Evolutionary conservation across 257 asterid species (phyloP).

Genomic region (Penstemon davidsonii): DNA sequence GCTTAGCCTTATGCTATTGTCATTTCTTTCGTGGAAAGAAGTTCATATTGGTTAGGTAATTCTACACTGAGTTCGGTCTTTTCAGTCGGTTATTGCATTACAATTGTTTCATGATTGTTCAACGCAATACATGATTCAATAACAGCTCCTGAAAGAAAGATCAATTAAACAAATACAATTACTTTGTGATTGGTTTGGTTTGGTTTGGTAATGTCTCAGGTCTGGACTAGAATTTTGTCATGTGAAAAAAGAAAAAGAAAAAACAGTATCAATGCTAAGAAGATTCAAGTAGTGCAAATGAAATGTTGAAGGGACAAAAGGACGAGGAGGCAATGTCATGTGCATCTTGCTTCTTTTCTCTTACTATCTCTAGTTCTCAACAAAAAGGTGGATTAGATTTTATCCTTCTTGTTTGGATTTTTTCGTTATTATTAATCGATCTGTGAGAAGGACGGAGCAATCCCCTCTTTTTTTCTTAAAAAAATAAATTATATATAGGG

Average conservation of each 20-base stretch:
- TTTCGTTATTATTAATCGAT: neutral
- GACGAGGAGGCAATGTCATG: neutral
- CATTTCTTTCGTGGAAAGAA: neutral
- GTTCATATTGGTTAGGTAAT: neutral
- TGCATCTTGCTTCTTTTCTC: neutral
- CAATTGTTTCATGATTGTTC: no score
- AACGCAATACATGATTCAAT: no score
- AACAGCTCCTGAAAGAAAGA: no score
- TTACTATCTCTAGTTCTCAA: neutral
- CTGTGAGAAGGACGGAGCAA: neutral
- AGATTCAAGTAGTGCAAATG: neutral
- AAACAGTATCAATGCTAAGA: no score
- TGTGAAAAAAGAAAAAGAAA: no score
- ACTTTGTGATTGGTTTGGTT: no score
- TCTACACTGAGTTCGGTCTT: no score
- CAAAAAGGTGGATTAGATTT: neutral
- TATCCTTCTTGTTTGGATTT: neutral
- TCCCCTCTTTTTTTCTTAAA: neutral
- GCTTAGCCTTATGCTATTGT: neutral
- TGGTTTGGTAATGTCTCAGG: no score
- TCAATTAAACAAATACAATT: no score
- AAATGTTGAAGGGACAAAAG: slow-evolving; percentile 2
- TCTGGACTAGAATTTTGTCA: no score
- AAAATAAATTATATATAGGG: neutral
- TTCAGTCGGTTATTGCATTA: no score